These are phyloP conservation scores for Fusarium sp. DNA, from an alignment of 2,329 filamentous ascomycete genomes.

Conservation along the genomic window DNA sequence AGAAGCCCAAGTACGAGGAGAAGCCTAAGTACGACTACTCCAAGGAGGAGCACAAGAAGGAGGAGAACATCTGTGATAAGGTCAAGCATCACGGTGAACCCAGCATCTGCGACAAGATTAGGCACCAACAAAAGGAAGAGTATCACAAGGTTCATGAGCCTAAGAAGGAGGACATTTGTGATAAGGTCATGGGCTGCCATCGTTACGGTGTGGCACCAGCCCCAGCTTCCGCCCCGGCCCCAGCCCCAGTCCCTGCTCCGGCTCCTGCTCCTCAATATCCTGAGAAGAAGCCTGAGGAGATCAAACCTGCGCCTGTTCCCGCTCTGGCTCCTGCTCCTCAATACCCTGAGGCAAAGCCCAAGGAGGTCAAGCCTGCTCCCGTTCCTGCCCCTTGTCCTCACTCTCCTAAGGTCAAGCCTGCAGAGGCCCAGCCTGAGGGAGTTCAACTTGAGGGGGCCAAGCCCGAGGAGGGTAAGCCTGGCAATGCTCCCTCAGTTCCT, in stretches of 20 bases:
- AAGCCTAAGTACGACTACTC: not conserved
- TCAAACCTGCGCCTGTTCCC: not conserved
- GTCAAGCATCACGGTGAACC: not conserved
- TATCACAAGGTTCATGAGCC: not conserved
- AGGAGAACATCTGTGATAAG: slow-evolving; percentile 17
- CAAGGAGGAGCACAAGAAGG: slow-evolving; percentile 6
- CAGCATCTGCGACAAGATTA: slow-evolving; percentile 4
- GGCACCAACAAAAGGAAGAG: not conserved
- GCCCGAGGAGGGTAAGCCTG: not conserved
- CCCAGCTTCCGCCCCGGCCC: slow-evolving; percentile 9
- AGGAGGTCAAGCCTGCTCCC: slow-evolving; percentile 9
- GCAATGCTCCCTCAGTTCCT: slow-evolving; percentile 15
- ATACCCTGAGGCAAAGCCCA: not conserved
- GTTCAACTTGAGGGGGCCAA: not conserved
- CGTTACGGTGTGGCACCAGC: slow-evolving; percentile 3
- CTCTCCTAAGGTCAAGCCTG: not conserved
- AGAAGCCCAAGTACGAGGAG: not conserved
- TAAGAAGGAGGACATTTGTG: slow-evolving; percentile 25
- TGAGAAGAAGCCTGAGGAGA: not conserved
- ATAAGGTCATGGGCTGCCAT: slow-evolving; percentile 3
- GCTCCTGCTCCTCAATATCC: not conserved
- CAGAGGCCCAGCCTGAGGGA: not conserved
- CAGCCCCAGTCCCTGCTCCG: not conserved
- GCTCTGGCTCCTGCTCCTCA: slow-evolving; percentile 9
- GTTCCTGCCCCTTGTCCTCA: slow-evolving; percentile 17